Evolutionary conservation across 2,329 filamentous ascomycete species (phyloP).

Genomic region (Didymosphaeria variabile): DNA sequence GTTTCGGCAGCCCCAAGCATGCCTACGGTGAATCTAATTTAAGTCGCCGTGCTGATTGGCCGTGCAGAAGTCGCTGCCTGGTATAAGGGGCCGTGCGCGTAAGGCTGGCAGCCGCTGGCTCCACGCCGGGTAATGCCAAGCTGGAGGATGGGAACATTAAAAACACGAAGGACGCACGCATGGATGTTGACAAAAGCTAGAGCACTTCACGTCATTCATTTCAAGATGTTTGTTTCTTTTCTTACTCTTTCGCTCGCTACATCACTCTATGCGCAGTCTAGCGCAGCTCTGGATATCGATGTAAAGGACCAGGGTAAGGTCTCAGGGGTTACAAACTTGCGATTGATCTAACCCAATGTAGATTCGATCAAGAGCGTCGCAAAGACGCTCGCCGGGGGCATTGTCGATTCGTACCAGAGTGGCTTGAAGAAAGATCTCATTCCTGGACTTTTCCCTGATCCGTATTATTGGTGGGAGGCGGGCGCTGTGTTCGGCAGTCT

Average conservation of each 20-base stretch:
- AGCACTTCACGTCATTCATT: constrained; percentile 1
- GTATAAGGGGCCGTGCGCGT: not conserved
- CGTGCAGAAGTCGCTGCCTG: not conserved
- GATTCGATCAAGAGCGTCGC: constrained; percentile 37
- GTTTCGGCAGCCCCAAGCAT: not conserved
- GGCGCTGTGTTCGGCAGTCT: constrained; percentile 32
- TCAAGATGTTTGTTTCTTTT: constrained; percentile 28
- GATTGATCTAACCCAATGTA: constrained; percentile 15
- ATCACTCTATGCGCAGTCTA: constrained; percentile 22
- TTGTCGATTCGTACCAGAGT: constrained; percentile 33
- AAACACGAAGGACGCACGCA: not conserved
- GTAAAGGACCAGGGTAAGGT: constrained; percentile 26
- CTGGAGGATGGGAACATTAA: not conserved
- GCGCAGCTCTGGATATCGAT: constrained; percentile 31
- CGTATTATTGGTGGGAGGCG: constrained; percentile 36
- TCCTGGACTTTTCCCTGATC: constrained; percentile 31
- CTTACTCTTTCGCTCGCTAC: constrained; percentile 29
- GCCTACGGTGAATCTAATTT: not conserved
- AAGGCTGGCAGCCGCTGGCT: not conserved
- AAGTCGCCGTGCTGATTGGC: not conserved
- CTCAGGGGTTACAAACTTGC: not conserved
- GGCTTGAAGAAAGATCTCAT: constrained; percentile 14
- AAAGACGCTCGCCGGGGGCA: constrained; percentile 30
- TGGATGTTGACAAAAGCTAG: not conserved
- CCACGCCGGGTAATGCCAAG: not conserved